These are phyloP conservation scores for Eutrema japonicum DNA, from an alignment of 345 rosid species.

Conservation along the genomic window DNA sequence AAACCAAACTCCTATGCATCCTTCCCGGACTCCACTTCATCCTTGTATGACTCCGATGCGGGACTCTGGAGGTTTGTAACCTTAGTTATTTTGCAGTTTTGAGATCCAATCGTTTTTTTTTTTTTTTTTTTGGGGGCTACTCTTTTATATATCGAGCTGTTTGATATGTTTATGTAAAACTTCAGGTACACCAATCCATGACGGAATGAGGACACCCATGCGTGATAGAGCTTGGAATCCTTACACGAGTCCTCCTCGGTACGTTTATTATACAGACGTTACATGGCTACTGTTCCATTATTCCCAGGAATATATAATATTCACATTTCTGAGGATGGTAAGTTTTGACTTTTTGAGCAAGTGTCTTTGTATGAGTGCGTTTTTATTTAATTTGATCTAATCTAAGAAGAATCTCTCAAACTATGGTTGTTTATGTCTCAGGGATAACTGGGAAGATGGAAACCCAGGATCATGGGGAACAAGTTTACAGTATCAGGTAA, in stretches of 20 bases:
- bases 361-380: too few relatives aligned
- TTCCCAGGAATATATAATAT: background rate
- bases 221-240: conserved; percentile 94
- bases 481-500: conserved; percentile 75
- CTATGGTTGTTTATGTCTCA: conserved; percentile 27
- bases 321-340: too few relatives aligned
- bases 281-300: background rate
- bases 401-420: background rate
- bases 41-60: conserved; percentile 89
- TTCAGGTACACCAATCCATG: conserved; percentile 87
- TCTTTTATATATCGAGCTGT: background rate
- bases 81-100: background rate
- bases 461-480: conserved; percentile 83
- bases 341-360: too few relatives aligned
- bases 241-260: conserved; percentile 81
- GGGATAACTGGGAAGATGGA: conserved; percentile 88
- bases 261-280: conserved; percentile 6
- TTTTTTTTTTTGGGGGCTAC: background rate
- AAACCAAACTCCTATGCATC: conserved; percentile 89
- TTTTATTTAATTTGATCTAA: too few relatives aligned
- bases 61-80: conserved; percentile 64
- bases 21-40: conserved; percentile 88
- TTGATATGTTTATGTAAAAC: conserved; percentile 17
- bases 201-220: conserved; percentile 98
- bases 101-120: background rate